Evolutionary conservation across 1,284 basidiomycete species (phyloP).

Genomic region (Ceratobasidium sp.): DNA sequence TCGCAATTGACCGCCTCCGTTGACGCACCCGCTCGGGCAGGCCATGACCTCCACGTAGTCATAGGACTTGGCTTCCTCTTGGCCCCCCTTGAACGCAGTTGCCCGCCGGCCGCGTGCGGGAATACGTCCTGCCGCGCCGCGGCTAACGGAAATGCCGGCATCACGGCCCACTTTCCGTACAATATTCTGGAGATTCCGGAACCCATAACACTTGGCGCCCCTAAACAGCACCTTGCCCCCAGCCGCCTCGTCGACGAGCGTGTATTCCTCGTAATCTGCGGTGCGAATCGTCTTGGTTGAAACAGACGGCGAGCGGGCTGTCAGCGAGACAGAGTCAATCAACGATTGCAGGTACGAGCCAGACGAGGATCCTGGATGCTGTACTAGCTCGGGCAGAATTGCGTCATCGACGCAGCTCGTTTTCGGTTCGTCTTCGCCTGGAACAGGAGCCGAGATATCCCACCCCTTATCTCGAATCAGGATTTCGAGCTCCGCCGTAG

Average conservation of each 20-base stretch:
- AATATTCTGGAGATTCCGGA: conserved; percentile 97
- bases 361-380: conserved; percentile 88
- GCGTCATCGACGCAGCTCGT: conserved; percentile 44
- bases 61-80: conserved; percentile 68
- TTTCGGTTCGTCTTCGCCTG: conserved; percentile 60
- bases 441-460: conserved; percentile 73
- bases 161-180: conserved; percentile 93
- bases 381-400: conserved; percentile 77
- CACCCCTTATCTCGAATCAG: conserved; percentile 87
- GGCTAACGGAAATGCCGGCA: conserved; percentile 77
- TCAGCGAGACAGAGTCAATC: conserved; percentile 64
- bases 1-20: conserved; percentile 95
- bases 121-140: conserved; percentile 62
- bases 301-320: conserved; percentile 66
- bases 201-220: conserved; percentile 96
- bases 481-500: conserved; percentile 93
- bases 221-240: conserved; percentile 81
- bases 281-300: conserved; percentile 71
- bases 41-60: conserved; percentile 99
- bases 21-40: conserved; percentile 97
- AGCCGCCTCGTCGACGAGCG: conserved; percentile 60
- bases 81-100: conserved; percentile 55
- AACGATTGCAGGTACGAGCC: conserved; percentile 92
- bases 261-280: conserved; percentile 75
- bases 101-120: conserved; percentile 55